Percentiles rank a stretch among this genome's conserved stretches.
Conservation (phyloP, 2,329 filamentous ascomycete species). For the Fusarium scirpi region DNA sequence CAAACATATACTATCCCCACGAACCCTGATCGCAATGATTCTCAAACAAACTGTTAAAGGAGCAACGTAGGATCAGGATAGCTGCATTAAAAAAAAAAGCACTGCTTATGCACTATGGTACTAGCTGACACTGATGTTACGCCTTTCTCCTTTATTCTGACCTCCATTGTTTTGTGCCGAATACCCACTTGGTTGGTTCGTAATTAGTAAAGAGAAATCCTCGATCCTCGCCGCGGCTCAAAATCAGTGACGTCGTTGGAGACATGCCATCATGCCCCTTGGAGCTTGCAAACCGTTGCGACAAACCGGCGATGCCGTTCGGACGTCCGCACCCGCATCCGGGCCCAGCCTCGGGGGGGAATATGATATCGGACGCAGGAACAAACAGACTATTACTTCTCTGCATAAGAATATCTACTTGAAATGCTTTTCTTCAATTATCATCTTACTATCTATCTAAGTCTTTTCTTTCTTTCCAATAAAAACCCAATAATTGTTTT, state of each 20-base stretch:
- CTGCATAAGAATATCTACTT: background rate
- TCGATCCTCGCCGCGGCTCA: background rate
- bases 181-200: slow-evolving; percentile 8
- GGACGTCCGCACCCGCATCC: slow-evolving; percentile 10
- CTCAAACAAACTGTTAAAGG: background rate
- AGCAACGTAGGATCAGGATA: background rate
- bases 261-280: background rate
- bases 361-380: background rate
- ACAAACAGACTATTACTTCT: background rate
- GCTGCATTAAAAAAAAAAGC: background rate
- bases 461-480: too few relatives aligned
- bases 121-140: background rate
- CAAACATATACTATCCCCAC: background rate
- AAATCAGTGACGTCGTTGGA: slow-evolving; percentile 22
- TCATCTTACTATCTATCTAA: background rate
- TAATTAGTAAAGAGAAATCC: background rate
- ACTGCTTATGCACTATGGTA: background rate
- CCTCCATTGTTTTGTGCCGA: background rate
- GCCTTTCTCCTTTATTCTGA: slow-evolving; percentile 1
- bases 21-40: background rate
- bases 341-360: background rate
- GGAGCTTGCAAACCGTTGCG: background rate
- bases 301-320: slow-evolving; percentile 32
- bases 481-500: too few relatives aligned
- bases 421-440: background rate